Conservation (phyloP, 306 rosid genomes). For the Gleditsia sinensis region DNA sequence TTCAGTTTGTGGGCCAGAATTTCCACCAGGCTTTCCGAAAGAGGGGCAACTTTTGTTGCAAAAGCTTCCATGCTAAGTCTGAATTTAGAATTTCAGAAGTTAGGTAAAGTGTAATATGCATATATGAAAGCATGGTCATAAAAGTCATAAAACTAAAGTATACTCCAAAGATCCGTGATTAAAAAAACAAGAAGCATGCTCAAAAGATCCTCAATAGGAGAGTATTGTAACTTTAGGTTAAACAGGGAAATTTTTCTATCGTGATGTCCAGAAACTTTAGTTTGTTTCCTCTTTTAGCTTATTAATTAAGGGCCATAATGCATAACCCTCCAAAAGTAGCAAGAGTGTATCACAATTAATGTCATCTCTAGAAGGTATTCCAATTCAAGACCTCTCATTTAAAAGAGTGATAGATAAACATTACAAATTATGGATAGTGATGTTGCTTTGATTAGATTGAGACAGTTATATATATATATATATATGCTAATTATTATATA, state of each 20-base stretch:
- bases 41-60: conserved; percentile 30
- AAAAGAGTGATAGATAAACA: neutral
- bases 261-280: neutral
- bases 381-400: neutral
- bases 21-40: conserved; percentile 60
- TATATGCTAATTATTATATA: neutral
- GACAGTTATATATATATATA: neutral
- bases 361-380: neutral
- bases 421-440: neutral
- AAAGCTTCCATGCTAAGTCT: conserved; percentile 56
- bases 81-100: neutral
- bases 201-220: neutral
- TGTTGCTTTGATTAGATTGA: neutral
- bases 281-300: neutral
- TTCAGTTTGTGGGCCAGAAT: conserved; percentile 53
- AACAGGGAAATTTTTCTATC: neutral
- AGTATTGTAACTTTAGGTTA: neutral
- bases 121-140: neutral
- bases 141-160: neutral
- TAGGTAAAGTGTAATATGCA: neutral
- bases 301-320: neutral
- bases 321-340: neutral
- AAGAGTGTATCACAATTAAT: neutral
- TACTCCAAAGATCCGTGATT: neutral
- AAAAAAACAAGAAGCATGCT: no score